Base-by-base conservation (phyloP, 768 basidiomycete species). In the Russula foetens region DNA sequence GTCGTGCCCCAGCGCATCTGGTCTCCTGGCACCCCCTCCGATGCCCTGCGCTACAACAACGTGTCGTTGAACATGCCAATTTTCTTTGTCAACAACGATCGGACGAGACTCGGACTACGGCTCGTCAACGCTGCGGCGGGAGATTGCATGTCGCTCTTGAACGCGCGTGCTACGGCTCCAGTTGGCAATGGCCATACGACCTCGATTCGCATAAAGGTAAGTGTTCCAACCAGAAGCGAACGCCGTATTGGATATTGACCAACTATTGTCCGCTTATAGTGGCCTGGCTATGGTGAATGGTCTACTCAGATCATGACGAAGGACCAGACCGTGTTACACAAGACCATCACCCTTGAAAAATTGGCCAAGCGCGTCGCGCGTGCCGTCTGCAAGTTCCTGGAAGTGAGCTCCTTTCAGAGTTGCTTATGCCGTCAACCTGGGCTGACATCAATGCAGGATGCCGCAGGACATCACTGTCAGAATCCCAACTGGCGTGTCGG, bases 231-330 rank as follows among this genome's bases (percentile, higher is more conserved):
- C 23, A 28, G 23, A 35, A 4, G n/a, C 12, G 26, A 31, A n/a
- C 15, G 7, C 28, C 43, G 1, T 12, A 7, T 51, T 15, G 12
- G n/a, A 23, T 24, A 31, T 38, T 44, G 38, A 26, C 11, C 23
- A 5, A 19, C 35, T 6, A n/a, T 2, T 12, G 21, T 21, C 4
- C 33, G 1, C 48, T 26, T 41, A 15, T 23, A 63, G 62, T 63
- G 62, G 62, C 58, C 58, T 5, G 62, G 62, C 1, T 63, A 63
- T 26, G 11, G 6, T 15, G 39, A 49, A 15, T 61, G 52, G 58
- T 7, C 2, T 7, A 60, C 24, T 1, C 62, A 63, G 26, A 53
- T 63, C 7, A 60, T 50, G 23, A 60, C 62, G 28, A 26, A 41
- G 19, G 52, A 63, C n/a, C 59, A 63, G 29, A 55, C 58, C 3